Evolutionary conservation across 140 eudicot species (phyloP), one percentile per base, ranked within the genome.

Genomic region (Anethum foeniculum): DNA sequence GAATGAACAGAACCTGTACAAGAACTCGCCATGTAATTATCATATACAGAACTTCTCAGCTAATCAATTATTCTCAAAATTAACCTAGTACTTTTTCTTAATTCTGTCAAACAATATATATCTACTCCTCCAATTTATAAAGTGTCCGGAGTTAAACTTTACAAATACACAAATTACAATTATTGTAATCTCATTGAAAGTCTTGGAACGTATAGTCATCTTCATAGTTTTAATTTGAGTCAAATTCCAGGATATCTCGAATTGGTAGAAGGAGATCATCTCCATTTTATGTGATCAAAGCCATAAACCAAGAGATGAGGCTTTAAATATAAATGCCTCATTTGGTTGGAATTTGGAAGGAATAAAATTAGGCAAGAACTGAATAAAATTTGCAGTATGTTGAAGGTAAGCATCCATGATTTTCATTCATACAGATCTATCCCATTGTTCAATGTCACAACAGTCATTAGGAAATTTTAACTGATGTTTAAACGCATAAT

Each of bases 1-100:
- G 98, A 54, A 93, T 69, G 78, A 89, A 91, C n/a, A 91, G 34
- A 44, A 87, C 92, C 97, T 91, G 78, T 78, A 25, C 64, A 47
- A 47, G 41, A 47, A 75, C 21, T 75, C 62, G 15, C 41, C 25
- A 75, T 27, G 30, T 3, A 14, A 47, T 7, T 5, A 3, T 25
- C 13, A 21, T 4, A 10, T 9, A 19, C 34, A 73, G 18, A 38
- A 21, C 27, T 73, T 41, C 51, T 72, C 28, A 41, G 15, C 52
- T 8, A 23, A 58, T n/a, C 34, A 60, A 7, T n/a, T 60, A n/a
- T 60, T 7, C 25, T 23, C 69, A 4, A 9, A 10, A n/a, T n/a
- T 10, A n/a, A 62, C 69, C 34, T 25, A 8, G 7, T 3, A 27
- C 0, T 5, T 23, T 62, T 25, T 62, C 2, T 62, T 10, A 25